A percentile compares a stretch with the other conserved stretches of the same genome.
These are phyloP conservation scores for Dothideomycetes sp. DNA, from an alignment of 2,329 filamentous ascomycete genomes.

Conservation along the genomic window DNA sequence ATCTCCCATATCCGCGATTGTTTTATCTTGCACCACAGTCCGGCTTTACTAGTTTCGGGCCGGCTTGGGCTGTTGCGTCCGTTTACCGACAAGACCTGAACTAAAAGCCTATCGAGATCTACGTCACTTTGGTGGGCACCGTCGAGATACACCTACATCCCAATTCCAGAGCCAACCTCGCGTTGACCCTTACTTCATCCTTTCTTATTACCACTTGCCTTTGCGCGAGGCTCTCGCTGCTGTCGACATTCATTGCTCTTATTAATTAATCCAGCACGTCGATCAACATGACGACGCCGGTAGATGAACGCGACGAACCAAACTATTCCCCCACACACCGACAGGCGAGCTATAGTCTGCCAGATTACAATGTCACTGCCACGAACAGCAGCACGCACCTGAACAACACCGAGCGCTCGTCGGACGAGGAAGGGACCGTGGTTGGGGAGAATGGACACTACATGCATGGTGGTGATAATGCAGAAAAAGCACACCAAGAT, in stretches of 20 bases:
- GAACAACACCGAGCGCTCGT: slow-evolving; percentile 19
- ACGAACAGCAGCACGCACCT: slow-evolving; percentile 13
- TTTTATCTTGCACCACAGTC: neutral
- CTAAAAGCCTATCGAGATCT: neutral
- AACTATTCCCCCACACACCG: slow-evolving; percentile 16
- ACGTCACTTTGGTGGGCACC: neutral
- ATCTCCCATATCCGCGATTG: neutral
- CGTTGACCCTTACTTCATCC: too few relatives aligned
- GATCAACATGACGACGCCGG: slow-evolving; percentile 21
- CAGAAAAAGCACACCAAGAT: slow-evolving; percentile 1
- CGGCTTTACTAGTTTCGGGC: neutral
- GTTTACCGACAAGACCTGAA: neutral
- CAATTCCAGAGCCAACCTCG: too few relatives aligned
- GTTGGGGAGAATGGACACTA: slow-evolving; percentile 15
- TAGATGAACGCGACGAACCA: slow-evolving; percentile 22
- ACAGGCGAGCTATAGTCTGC: too few relatives aligned
- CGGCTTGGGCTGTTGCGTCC: neutral
- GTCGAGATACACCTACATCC: too few relatives aligned
- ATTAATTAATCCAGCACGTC: too few relatives aligned
- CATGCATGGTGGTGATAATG: slow-evolving; percentile 9
- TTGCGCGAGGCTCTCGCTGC: too few relatives aligned
- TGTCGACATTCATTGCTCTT: too few relatives aligned
- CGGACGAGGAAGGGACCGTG: slow-evolving; percentile 24
- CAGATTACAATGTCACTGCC: too few relatives aligned
- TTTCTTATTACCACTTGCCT: too few relatives aligned